Evolutionary conservation across 2,329 filamentous ascomycete species (phyloP).

Genomic region (Talaromyces sp.): DNA sequence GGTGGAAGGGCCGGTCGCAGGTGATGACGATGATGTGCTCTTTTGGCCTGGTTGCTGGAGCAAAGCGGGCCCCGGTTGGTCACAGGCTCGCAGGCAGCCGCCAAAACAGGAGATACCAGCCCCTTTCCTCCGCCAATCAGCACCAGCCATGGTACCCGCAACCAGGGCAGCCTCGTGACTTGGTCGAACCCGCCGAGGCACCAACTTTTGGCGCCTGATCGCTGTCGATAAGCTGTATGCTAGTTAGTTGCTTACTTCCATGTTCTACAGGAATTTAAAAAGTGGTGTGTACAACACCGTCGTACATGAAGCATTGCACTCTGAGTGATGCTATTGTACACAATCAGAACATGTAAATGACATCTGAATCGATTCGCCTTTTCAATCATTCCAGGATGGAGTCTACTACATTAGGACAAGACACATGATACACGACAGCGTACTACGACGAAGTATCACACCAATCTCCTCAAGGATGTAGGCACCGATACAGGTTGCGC

Average conservation of each 20-base stretch:
- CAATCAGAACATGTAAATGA: neutral
- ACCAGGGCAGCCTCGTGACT: slow-evolving; percentile 8
- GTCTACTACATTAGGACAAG: neutral
- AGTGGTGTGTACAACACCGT: neutral
- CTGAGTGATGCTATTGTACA: neutral
- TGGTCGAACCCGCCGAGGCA: neutral
- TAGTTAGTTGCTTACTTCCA: too few species aligned
- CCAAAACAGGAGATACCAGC: slow-evolving; percentile 2
- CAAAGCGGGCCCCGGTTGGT: slow-evolving; percentile 7
- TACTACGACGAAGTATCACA: neutral
- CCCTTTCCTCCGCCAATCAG: neutral
- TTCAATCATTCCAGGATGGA: neutral
- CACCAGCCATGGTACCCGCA: neutral
- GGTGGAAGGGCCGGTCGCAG: slow-evolving; percentile 26
- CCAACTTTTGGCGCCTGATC: neutral
- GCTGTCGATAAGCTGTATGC: neutral
- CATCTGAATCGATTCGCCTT: neutral
- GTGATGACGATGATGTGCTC: slow-evolving; percentile 22
- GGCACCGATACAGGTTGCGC: slow-evolving; percentile 19
- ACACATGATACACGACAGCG: neutral
- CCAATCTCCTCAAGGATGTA: too few species aligned
- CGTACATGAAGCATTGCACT: neutral
- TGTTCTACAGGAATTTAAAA: neutral
- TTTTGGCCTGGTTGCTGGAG: slow-evolving; percentile 15
- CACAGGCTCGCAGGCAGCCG: slow-evolving; percentile 8